Base-by-base conservation (phyloP, 306 rosid species). In the Inga laurina region DNA sequence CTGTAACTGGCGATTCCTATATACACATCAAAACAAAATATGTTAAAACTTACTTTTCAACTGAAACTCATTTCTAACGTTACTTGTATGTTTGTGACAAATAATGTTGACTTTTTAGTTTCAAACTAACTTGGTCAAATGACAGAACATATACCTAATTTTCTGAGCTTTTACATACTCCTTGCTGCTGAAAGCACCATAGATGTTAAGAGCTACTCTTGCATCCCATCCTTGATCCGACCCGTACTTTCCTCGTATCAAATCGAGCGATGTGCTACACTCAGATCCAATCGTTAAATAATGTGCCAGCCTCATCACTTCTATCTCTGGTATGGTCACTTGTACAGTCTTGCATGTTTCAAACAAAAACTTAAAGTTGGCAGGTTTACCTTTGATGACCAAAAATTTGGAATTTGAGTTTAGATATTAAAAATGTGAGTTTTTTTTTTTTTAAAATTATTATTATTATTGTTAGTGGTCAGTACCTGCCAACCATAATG, bases 311-410 rank as follows among this genome's bases (percentile, higher is more conserved):
- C 99, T 95, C 99, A 95, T 95, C 66, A 62, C 93, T 87, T 95
- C 99, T 72, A 95, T 95, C 78, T 93, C 99, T 61, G 99, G 99
- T 85, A 95, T 85, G 71, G 98, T 95, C 87, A 95, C 97, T 80
- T 90, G 92, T 74, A 95, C 81, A 57, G 88, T 89, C 99, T 95
- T 84, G 54, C 41, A 79, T 59, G 86, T 71, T 74, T 43, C 74
- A 32, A 67, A 18, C 82, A 51, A n/a, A 24, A 45, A 6, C 0
- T 39, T 67, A 22, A 80, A 8, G 12, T 43, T 16, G 27, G 48
- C 59, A 62, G n/a, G 77, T 90, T 90, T 81, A 90, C 84, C 27
- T 64, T 79, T 57, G 43, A 15, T 65, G 43, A 32, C 34, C 10
- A 65, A 14, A 3, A 6, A 39, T 39, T 37, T 1, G 24, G 10